These are phyloP conservation scores for Aspergillus ochraceus DNA, from an alignment of 2,329 filamentous ascomycete genomes.

Conservation along the genomic window DNA sequence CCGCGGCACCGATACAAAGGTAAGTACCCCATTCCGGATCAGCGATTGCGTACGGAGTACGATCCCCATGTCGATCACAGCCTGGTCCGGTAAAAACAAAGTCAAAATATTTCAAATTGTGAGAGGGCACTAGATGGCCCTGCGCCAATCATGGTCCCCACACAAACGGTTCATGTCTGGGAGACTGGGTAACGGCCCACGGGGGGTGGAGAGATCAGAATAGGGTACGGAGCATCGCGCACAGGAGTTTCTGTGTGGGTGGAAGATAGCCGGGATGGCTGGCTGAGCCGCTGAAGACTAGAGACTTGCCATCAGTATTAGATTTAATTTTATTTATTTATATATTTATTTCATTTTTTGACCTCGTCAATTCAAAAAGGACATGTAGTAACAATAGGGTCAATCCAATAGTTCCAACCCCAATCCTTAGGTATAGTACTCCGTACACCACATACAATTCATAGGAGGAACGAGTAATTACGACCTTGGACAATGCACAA, in stretches of 20 bases:
- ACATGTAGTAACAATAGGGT: neutral
- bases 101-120: constrained; percentile 27
- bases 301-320: neutral
- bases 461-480: neutral
- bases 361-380: neutral
- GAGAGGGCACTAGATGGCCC: constrained; percentile 12
- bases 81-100: constrained; percentile 16
- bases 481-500: constrained; percentile 12
- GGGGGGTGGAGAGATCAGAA: constrained; percentile 18
- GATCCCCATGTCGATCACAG: constrained; percentile 19
- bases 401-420: neutral
- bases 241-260: neutral
- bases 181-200: constrained; percentile 23
- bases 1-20: constrained; percentile 6
- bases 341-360: neutral
- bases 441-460: neutral
- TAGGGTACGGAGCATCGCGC: neutral
- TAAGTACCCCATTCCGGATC: constrained; percentile 7
- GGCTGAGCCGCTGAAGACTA: constrained; percentile 3
- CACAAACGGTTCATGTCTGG: constrained; percentile 19
- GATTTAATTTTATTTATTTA: constrained; percentile 6
- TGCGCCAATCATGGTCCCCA: constrained; percentile 23
- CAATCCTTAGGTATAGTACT: neutral
- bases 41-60: constrained; percentile 11
- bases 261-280: constrained; percentile 7